Conservation (phyloP, 129 eudicot genomes). For the Calendula officinalis region DNA sequence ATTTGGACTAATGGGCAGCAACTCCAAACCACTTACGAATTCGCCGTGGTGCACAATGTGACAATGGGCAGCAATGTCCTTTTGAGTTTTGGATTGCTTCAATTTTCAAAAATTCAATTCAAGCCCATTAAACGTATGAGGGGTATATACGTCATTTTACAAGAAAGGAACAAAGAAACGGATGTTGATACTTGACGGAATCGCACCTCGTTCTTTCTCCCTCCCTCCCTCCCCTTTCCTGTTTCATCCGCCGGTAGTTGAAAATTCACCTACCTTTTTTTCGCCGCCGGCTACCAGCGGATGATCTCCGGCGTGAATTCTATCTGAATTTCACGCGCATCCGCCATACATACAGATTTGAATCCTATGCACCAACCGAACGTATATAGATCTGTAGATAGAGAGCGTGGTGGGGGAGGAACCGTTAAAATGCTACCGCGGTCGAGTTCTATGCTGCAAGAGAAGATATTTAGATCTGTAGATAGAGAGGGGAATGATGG, state of each 20-base stretch:
- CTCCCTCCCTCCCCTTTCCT: slow-evolving; percentile 19
- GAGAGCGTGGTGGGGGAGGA: slow-evolving; percentile 21
- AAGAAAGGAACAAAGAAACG: background rate
- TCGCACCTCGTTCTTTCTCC: background rate
- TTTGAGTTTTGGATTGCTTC: background rate
- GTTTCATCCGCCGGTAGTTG: slow-evolving; percentile 34
- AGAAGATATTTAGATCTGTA: slow-evolving; percentile 22
- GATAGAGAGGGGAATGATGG: slow-evolving; percentile 25
- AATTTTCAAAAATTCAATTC: background rate
- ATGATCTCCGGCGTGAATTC: slow-evolving; percentile 21
- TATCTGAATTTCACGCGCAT: background rate
- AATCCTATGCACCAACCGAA: slow-evolving; percentile 29
- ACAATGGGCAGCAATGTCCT: background rate
- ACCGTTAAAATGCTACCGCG: slow-evolving; percentile 35
- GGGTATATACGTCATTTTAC: background rate
- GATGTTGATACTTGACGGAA: background rate
- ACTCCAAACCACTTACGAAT: background rate
- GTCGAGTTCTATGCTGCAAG: slow-evolving; percentile 28
- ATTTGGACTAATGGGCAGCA: too few relatives aligned
- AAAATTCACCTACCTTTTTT: background rate
- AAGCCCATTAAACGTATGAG: background rate
- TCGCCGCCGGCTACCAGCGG: slow-evolving; percentile 31
- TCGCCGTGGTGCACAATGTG: background rate
- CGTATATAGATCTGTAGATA: slow-evolving; percentile 26
- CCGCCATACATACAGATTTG: background rate